Base-by-base conservation (phyloP, 306 rosid genomes). In the Boehmeria nivea region DNA sequence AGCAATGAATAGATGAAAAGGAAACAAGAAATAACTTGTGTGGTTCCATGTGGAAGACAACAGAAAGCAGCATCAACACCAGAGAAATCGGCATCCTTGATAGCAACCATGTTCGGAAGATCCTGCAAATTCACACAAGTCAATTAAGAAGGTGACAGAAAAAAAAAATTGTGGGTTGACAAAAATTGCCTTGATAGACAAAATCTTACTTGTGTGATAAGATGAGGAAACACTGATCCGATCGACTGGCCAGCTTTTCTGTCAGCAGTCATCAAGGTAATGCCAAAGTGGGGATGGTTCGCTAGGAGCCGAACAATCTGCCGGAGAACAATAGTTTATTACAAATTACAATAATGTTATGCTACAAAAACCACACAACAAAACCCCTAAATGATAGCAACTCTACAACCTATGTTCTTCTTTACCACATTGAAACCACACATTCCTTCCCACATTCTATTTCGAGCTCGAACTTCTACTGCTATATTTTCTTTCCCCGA, bases 1-100 rank as follows among this genome's bases (percentile, higher is more conserved):
- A 58, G 51, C 33, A 46, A 72, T 37, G 15, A 50, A 65, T 11
- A 7, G 51, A 61, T 15, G 34, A 37, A 57, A 25, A 58, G 57
- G 48, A 46, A 18, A 55, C 11, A 13, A 53, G 42, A 55, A 65
- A 23, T 16, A 66, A 90, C 98, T 85, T 91, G 96, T 34, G 96
- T 87, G 56, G 98, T 87, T 67, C 98, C 96, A 60, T 91, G 94
- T 6, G 98, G 96, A 77, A 91, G 80, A 72, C 96, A 91, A 61
- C 98, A 91, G 63, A 91, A 91, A 46, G 84, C 94, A 58, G 96
- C 98, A 76, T 91, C 95, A 50, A 84, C 85, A 27, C 77, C 65
- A 55, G 87, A 80, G 76, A 87, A 91, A 43, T 80, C 47, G 1
- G 96, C 93, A 72, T 91, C 98, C 80, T 87, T 80, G 59, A 91